Evolutionary conservation across 306 rosid genomes (phyloP).

Genomic region (Cajanus cajan): DNA sequence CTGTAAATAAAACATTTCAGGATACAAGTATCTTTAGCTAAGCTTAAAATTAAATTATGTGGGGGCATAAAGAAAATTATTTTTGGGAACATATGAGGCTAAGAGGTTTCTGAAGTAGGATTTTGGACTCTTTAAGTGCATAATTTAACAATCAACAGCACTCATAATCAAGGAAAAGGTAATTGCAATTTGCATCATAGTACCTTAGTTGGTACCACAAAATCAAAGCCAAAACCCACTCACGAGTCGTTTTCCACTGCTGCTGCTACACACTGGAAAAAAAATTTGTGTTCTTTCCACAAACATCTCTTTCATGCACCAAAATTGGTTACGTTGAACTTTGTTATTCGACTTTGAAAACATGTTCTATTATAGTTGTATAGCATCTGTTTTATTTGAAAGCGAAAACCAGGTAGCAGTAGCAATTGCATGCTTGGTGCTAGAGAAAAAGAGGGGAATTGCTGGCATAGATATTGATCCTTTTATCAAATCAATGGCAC

Average conservation of each 20-base stretch:
- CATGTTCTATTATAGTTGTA: neutral
- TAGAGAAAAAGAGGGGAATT: neutral
- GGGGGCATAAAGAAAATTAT: neutral
- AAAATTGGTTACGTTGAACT: neutral
- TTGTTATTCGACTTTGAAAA: neutral
- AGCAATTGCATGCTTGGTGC: neutral
- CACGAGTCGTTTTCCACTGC: neutral
- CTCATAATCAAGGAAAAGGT: neutral
- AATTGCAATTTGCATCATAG: neutral
- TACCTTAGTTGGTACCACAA: neutral
- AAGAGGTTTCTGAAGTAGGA: neutral
- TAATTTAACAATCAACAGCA: neutral
- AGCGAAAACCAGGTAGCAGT: neutral
- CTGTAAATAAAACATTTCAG: conserved; percentile 31
- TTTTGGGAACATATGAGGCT: neutral
- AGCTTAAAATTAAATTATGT: neutral
- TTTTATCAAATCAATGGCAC: neutral
- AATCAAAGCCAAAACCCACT: neutral
- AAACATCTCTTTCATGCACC: neutral
- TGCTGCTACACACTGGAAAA: neutral
- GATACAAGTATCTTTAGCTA: neutral
- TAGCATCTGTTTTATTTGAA: neutral
- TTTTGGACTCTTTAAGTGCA: neutral
- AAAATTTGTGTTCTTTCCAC: neutral
- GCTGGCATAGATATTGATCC: neutral